Conservation (phyloP, 352 stramenopile genomes). For the Globisporangium nodosum region DNA sequence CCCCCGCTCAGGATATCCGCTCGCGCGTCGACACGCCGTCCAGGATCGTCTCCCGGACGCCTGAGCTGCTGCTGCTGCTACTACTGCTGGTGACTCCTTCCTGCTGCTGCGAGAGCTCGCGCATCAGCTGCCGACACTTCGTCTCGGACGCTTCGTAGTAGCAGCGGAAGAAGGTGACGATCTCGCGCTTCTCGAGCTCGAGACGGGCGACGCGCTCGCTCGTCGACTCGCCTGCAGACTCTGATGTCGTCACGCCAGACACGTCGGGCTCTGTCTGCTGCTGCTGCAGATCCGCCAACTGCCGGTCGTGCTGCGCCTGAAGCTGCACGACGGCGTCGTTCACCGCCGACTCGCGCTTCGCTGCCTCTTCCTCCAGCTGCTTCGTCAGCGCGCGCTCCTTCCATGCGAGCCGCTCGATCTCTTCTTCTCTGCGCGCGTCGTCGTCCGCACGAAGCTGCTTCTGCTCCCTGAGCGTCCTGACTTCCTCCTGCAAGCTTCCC, state of each 20-base stretch:
- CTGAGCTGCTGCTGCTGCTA: too few species aligned
- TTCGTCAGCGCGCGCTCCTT: not conserved
- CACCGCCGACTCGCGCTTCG: slow-evolving; percentile 5
- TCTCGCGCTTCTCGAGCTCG: slow-evolving; percentile 34
- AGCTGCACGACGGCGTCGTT: slow-evolving; percentile 4
- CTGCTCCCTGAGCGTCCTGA: too few species aligned
- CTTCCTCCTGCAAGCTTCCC: slow-evolving; percentile 17
- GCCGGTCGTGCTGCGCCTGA: not conserved
- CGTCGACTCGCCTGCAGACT: not conserved
- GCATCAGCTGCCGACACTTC: slow-evolving; percentile 33
- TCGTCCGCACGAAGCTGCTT: too few species aligned
- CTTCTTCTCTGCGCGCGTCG: too few species aligned
- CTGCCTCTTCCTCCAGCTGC: slow-evolving; percentile 14
- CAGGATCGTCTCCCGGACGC: too few species aligned
- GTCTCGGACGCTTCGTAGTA: slow-evolving; percentile 43
- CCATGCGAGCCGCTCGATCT: not conserved
- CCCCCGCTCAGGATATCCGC: too few species aligned
- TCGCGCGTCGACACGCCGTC: too few species aligned
- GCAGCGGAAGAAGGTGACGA: slow-evolving; percentile 40
- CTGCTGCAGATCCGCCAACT: not conserved
- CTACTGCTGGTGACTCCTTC: not conserved
- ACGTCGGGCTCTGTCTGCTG: not conserved
- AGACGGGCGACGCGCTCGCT: slow-evolving; percentile 12
- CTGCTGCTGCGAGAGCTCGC: slow-evolving; percentile 26
- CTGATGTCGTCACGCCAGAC: not conserved